Conservation (phyloP, 495 filamentous ascomycete genomes). For the Talaromyces proteolyticus region DNA sequence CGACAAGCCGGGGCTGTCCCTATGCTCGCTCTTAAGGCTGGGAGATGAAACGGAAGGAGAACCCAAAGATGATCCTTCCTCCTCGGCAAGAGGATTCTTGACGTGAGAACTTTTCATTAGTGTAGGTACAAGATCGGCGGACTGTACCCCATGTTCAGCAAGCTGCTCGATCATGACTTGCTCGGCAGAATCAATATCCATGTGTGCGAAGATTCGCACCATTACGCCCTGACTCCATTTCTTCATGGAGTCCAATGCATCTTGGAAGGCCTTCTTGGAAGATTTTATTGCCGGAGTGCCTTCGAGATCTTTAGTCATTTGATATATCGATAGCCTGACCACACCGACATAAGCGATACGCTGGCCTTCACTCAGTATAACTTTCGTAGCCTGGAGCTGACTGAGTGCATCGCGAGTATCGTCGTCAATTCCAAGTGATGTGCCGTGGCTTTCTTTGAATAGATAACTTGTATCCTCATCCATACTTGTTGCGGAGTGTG, state of each 20-base stretch:
- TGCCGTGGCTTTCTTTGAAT: constrained; percentile 64
- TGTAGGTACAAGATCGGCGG: constrained; percentile 72
- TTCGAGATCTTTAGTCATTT: constrained; percentile 66
- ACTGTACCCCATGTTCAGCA: constrained; percentile 81
- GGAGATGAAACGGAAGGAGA: constrained; percentile 20
- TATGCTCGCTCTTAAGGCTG: constrained; percentile 19
- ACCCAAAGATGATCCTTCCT: constrained; percentile 13
- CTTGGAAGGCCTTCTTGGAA: constrained; percentile 61
- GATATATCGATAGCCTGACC: constrained; percentile 67
- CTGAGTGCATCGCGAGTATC: constrained; percentile 76
- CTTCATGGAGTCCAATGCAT: constrained; percentile 69
- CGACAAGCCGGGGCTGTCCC: constrained; percentile 21
- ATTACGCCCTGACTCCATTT: constrained; percentile 99
- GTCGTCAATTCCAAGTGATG: constrained; percentile 61
- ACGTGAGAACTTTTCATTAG: constrained; percentile 93
- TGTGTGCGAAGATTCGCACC: constrained; percentile 86
- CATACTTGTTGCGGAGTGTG: constrained; percentile 87
- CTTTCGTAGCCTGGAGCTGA: constrained; percentile 95
- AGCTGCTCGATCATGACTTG: constrained; percentile 99
- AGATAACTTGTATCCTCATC: constrained; percentile 96
- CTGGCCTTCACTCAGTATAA: constrained; percentile 90
- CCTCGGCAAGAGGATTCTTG: constrained; percentile 79
- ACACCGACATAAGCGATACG: constrained; percentile 94
- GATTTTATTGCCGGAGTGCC: constrained; percentile 43
- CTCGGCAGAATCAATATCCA: constrained; percentile 86